phyloP scores from a whole-genome alignment of 306 rosid genomes.

The Pachyrhizus erosus region DNA sequence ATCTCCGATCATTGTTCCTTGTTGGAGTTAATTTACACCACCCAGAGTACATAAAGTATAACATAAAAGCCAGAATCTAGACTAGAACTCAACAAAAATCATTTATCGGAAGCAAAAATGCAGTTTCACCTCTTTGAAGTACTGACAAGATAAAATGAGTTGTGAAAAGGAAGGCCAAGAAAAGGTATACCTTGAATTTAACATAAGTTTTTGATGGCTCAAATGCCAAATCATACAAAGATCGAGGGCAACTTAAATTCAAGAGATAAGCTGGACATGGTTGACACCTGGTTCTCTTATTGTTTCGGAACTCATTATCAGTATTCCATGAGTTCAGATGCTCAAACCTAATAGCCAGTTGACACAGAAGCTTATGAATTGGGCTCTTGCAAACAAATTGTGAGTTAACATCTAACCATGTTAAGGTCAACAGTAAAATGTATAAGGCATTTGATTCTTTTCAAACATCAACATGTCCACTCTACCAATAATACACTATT shows the following conservation, averaged over 20 bases:
- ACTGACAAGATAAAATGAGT: background rate
- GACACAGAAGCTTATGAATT: constrained; percentile 85
- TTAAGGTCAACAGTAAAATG: constrained; percentile 58
- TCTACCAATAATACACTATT: constrained; percentile 44
- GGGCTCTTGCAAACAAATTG: constrained; percentile 87
- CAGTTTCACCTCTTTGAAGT: constrained; percentile 12
- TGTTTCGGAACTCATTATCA: constrained; percentile 50
- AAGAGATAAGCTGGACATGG: constrained; percentile 70
- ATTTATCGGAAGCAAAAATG: constrained; percentile 25
- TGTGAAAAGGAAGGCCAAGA: constrained; percentile 33
- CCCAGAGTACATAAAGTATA: constrained; percentile 24
- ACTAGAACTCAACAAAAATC: constrained; percentile 33
- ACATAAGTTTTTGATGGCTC: constrained; percentile 87
- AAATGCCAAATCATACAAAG: constrained; percentile 79
- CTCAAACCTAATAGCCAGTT: constrained; percentile 69
- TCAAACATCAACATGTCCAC: constrained; percentile 42
- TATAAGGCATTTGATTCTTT: constrained; percentile 35
- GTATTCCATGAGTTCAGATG: constrained; percentile 52
- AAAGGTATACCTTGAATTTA: constrained; percentile 79
- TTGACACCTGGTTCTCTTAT: constrained; percentile 78
- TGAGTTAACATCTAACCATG: constrained; percentile 82
- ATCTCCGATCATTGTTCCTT: constrained; percentile 26
- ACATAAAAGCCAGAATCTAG: constrained; percentile 32
- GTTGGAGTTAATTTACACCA: constrained; percentile 38
- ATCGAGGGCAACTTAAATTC: constrained; percentile 79